These are phyloP conservation scores for Barnettozyma salicaria DNA, from an alignment of 805 yeast species.

Conservation along the genomic window DNA sequence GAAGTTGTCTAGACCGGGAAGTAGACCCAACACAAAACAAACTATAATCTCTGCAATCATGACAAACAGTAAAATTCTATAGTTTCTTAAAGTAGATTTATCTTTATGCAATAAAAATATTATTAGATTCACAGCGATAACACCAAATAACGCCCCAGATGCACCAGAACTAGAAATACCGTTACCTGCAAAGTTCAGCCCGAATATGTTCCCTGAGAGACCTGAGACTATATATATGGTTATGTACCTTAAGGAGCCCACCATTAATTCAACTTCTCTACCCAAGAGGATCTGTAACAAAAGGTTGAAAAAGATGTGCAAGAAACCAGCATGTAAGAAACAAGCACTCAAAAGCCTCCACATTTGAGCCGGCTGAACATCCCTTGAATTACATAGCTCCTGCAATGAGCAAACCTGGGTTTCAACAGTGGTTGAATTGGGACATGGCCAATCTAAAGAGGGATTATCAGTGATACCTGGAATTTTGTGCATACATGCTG, in stretches of 20 bases:
- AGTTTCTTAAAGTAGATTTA: conserved; percentile 40
- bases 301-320: conserved; percentile 61
- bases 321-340: conserved; percentile 67
- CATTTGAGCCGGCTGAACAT: conserved; percentile 51
- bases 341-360: conserved; percentile 65
- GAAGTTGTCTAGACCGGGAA: conserved; percentile 73
- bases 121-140: conserved; percentile 55
- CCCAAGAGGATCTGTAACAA: conserved; percentile 59
- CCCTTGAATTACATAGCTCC: conserved; percentile 42
- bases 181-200: conserved; percentile 61
- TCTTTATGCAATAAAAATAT: conserved; percentile 48
- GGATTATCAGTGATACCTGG: conserved; percentile 43
- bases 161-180: conserved; percentile 69
- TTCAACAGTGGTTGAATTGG: conserved; percentile 51
- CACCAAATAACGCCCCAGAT: conserved; percentile 65
- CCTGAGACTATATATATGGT: conserved; percentile 57
- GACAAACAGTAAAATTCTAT: conserved; percentile 38
- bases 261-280: conserved; percentile 45
- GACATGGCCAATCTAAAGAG: conserved; percentile 52
- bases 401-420: conserved; percentile 52
- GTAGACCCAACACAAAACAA: conserved; percentile 54
- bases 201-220: conserved; percentile 58
- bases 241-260: conserved; percentile 50
- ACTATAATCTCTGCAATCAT: conserved; percentile 53
- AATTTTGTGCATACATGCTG: conserved; percentile 61